A percentile compares a stretch with the other conserved stretches of the same genome.
Conservation (phyloP, 352 stramenopile genomes). For the Phytophthora rubi region DNA sequence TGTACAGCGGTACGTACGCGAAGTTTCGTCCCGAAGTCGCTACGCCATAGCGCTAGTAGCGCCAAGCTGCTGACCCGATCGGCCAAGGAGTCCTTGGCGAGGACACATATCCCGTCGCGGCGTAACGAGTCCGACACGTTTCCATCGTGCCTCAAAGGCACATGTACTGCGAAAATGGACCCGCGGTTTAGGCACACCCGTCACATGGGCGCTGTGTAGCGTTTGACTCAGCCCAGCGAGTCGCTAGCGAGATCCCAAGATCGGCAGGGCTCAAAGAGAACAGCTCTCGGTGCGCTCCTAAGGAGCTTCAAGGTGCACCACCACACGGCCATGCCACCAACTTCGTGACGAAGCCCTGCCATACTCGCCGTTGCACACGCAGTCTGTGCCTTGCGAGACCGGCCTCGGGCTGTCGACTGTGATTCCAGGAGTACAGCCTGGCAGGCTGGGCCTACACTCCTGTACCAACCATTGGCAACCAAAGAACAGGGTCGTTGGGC, state of each 20-base stretch:
- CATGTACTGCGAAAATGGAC: slow-evolving; percentile 20
- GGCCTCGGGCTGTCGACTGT: no score
- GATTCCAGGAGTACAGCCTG: no score
- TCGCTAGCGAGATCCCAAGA: neutral
- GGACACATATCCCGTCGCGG: neutral
- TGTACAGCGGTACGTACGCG: neutral
- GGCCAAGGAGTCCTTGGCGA: neutral
- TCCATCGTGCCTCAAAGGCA: slow-evolving; percentile 6
- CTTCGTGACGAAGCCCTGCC: slow-evolving; percentile 8
- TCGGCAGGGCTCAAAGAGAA: slow-evolving; percentile 4
- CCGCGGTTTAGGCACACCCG: neutral
- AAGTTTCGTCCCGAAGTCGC: neutral
- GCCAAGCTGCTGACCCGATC: neutral
- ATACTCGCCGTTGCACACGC: slow-evolving; percentile 16
- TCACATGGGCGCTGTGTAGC: slow-evolving; percentile 13
- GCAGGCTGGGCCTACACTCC: no score
- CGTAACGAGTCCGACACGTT: neutral
- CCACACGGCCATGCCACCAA: slow-evolving; percentile 2
- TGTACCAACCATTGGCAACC: no score
- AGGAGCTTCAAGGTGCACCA: slow-evolving; percentile 8
- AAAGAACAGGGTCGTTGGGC: slow-evolving; percentile 11
- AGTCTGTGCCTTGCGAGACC: neutral
- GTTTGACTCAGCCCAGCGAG: neutral
- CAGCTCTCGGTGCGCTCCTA: slow-evolving; percentile 15
- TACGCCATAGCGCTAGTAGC: neutral